Evolutionary conservation across 1,139 yeast genomes (phyloP), one percentile per base, ranked within the genome.

Genomic region (Eremothecium gossypii): DNA sequence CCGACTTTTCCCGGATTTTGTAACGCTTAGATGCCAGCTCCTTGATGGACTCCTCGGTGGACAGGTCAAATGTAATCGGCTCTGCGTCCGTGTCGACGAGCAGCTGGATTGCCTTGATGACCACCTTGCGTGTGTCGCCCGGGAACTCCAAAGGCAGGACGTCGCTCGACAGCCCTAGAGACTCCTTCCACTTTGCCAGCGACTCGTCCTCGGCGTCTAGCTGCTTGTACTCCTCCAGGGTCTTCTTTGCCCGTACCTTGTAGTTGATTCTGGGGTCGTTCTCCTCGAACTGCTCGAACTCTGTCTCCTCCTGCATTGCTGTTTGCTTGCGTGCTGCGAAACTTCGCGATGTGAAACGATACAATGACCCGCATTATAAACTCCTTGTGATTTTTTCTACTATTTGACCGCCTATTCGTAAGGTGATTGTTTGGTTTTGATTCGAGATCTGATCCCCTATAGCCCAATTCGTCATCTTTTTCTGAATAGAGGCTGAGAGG

Each of bases 191-290:
- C 63, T 84, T 85, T 50, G 83, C 85, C 52, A 89, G 70, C 34
- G 94, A 82, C 64, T 85, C 96, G 60, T 87, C 97, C 53, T 86
- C 85, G 7, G 93, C 93, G 60, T 87, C 97, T 52, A 87, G 65
- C 48, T 79, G 74, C 47, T 83, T 76, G 64, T 87, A 87, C 61
- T 87, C 96, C 40, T 77, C 89, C 44, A 87, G 73, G 30, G 95
- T 83, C 61, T 86, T 86, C 69, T 86, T 86, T 49, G 82, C 91
- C 4, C 84, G 76, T 20, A 86, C 91, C 49, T 76, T 77, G 70
- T 85, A 87, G 46, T 71, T 68, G 57, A 81, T 87, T 8, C 83
- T 79, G 30, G 72, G 69, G 53, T 79, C 70, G 49, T 79, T 86
- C 49, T 80, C 84, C 30, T 71, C 77, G 39, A 57, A 51, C 30